Percentiles rank a stretch among this genome's conserved stretches.
Evolutionary conservation across 2,329 filamentous ascomycete species (phyloP).

Genomic region (Curvularia sp.): DNA sequence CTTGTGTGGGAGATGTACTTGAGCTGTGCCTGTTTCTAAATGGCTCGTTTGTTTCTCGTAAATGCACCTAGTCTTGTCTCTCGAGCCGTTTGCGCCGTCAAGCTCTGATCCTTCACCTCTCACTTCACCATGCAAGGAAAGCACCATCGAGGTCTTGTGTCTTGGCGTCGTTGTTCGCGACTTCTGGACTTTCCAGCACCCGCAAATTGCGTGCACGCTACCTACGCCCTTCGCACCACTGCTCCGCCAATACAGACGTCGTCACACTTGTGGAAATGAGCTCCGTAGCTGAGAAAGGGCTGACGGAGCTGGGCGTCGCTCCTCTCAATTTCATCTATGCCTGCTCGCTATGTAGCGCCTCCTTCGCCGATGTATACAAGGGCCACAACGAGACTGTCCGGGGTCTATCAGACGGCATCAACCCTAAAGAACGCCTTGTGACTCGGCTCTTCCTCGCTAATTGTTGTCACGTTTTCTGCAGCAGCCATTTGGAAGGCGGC

Average conservation of each 20-base stretch:
- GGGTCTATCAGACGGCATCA: constrained; percentile 50
- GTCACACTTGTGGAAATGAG: constrained; percentile 21
- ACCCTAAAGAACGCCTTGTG: constrained; percentile 49
- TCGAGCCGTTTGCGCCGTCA: neutral
- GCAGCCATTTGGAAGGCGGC: constrained; percentile 57
- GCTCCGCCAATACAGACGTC: constrained; percentile 4
- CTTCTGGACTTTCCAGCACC: constrained; percentile 18
- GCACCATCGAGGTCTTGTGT: constrained; percentile 15
- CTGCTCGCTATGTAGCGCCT: constrained; percentile 57
- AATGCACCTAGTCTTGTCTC: neutral
- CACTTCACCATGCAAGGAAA: constrained; percentile 10
- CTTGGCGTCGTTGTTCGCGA: constrained; percentile 29
- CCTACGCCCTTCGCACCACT: constrained; percentile 5
- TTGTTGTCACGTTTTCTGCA: constrained; percentile 60
- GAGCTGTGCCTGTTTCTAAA: neutral
- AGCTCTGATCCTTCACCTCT: neutral
- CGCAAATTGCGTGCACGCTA: constrained; percentile 10
- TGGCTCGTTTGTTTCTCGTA: neutral
- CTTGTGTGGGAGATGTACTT: neutral
- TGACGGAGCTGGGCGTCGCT: constrained; percentile 38
- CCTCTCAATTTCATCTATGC: constrained; percentile 58
- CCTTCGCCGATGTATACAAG: constrained; percentile 56
- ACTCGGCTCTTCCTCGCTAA: constrained; percentile 57
- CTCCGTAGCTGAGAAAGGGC: constrained; percentile 15
- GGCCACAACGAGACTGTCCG: constrained; percentile 46